phyloP scores from a whole-genome alignment of 306 rosid species.

The Comarum palustre region DNA sequence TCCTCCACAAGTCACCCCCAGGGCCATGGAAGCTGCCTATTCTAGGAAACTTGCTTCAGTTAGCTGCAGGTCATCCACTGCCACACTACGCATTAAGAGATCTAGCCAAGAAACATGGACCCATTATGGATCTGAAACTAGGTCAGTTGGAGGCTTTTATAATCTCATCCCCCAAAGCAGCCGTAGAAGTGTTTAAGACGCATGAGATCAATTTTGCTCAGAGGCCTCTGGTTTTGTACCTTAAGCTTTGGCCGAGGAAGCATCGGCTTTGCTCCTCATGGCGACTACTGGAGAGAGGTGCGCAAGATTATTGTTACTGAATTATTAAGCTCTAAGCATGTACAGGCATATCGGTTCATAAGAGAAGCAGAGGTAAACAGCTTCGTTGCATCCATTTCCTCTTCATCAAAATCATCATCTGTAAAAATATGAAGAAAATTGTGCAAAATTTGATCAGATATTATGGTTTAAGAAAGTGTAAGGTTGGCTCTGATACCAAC shows the following conservation, averaged over 20 bases:
- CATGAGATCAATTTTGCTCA: not conserved
- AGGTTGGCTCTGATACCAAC: no score
- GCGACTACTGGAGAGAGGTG: not conserved
- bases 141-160: not conserved
- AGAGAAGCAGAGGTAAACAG: not conserved
- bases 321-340: not conserved
- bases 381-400: not conserved
- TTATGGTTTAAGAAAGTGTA: no score
- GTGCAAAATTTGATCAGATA: no score
- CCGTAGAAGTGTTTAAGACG: not conserved
- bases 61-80: no score
- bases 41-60: no score
- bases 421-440: no score
- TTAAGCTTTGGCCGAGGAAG: not conserved
- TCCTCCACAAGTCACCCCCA: no score
- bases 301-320: not conserved
- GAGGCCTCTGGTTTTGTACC: not conserved
- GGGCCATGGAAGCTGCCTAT: no score
- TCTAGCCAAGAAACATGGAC: not conserved
- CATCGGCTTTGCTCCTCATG: not conserved
- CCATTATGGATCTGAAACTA: not conserved
- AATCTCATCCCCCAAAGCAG: not conserved
- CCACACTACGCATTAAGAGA: no score
- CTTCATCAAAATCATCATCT: no score
- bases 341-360: not conserved